These are phyloP conservation scores for Geranium rotundifolium DNA, from an alignment of 345 rosid species.

Conservation along the genomic window DNA sequence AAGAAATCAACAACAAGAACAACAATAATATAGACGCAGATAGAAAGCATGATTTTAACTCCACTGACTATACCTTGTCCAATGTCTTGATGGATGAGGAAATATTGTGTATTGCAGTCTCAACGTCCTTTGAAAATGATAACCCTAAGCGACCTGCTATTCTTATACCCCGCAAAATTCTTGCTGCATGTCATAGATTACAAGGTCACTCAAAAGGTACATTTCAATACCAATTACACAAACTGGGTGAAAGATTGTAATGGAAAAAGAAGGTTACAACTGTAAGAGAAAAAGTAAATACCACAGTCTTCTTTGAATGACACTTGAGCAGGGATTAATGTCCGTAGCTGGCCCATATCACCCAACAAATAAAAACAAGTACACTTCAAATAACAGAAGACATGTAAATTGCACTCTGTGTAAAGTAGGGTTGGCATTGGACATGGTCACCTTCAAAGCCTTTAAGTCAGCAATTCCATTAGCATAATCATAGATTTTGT, in stretches of 20 bases:
- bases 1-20: neutral
- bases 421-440: constrained; percentile 6
- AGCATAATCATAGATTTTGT: constrained; percentile 58
- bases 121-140: constrained; percentile 51
- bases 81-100: constrained; percentile 42
- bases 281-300: constrained; percentile 26
- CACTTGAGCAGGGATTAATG: constrained; percentile 58
- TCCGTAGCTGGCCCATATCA: constrained; percentile 45
- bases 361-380: constrained; percentile 8
- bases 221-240: constrained; percentile 3
- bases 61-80: constrained; percentile 51
- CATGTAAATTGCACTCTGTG: constrained; percentile 4
- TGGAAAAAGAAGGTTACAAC: constrained; percentile 5
- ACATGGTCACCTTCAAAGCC: constrained; percentile 50
- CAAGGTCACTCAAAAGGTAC: neutral
- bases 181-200: constrained; percentile 34
- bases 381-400: constrained; percentile 3
- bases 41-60: neutral
- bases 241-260: constrained; percentile 9
- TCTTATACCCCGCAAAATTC: constrained; percentile 85
- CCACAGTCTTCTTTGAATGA: constrained; percentile 88
- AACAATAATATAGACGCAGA: constrained; percentile 4
- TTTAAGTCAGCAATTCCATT: constrained; percentile 65
- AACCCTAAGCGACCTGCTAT: constrained; percentile 79
- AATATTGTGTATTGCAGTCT: constrained; percentile 48